A percentile compares a stretch with the other conserved stretches of the same genome.
Conservation (phyloP, 257 asterid genomes). For the Anisodus tanguticus region DNA sequence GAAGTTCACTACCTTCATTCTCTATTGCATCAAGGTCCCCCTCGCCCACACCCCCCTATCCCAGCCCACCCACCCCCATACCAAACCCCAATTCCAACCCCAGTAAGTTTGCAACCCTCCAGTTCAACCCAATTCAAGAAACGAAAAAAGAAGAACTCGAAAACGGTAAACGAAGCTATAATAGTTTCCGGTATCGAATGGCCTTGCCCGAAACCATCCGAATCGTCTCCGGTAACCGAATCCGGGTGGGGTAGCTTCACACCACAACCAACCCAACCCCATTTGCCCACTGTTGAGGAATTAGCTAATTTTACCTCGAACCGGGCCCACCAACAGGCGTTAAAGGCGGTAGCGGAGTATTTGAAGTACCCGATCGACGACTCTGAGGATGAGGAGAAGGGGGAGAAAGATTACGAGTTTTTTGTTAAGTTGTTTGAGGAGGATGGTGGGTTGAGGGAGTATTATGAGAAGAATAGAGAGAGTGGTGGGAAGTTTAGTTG, state of each 20-base stretch:
- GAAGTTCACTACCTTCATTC: slow-evolving; percentile 9
- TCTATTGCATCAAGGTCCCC: slow-evolving; percentile 15
- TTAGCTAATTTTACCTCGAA: not conserved
- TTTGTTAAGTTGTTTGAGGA: slow-evolving; percentile 21
- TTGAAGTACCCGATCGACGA: not conserved
- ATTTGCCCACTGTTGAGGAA: not conserved
- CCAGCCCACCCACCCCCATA: not conserved
- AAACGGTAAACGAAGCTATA: not conserved
- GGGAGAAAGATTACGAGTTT: not conserved
- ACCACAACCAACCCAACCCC: not conserved
- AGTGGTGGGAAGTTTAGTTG: slow-evolving; percentile 62
- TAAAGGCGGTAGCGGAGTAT: not conserved
- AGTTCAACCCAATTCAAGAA: slow-evolving; percentile 24
- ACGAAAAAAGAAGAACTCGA: not conserved
- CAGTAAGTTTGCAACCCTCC: slow-evolving; percentile 14
- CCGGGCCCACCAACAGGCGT: not conserved
- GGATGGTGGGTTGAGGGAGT: not conserved
- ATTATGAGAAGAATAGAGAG: slow-evolving; percentile 31
- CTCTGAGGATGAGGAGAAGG: not conserved
- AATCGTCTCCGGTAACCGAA: too few species aligned
- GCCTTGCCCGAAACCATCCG: not conserved
- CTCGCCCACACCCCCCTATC: not conserved
- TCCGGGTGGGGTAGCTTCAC: not conserved
- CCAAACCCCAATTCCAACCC: not conserved
- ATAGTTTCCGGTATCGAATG: not conserved